A percentile compares a stretch with the other conserved stretches of the same genome.
These are phyloP conservation scores for Fraxinus greggii DNA, from an alignment of 305 asterid genomes.

Conservation along the genomic window DNA sequence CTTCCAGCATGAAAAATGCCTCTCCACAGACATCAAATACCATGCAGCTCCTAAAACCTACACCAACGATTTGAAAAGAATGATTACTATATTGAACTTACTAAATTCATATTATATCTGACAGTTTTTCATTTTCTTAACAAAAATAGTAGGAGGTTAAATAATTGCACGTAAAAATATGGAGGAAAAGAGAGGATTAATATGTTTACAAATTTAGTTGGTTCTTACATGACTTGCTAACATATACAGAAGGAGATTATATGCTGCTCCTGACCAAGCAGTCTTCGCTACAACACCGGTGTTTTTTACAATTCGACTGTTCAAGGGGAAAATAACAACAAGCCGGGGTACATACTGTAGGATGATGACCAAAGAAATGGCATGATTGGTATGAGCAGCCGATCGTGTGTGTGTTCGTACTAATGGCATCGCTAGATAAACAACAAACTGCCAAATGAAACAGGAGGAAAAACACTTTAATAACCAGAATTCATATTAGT, in stretches of 20 bases:
- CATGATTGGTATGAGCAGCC: constrained; percentile 60
- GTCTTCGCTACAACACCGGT: constrained; percentile 82
- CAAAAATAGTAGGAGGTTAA: neutral
- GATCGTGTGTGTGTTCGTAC: constrained; percentile 18
- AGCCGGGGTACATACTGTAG: constrained; percentile 81
- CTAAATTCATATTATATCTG: neutral
- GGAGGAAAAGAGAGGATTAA: neutral
- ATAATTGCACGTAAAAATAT: neutral
- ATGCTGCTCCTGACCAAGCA: constrained; percentile 93
- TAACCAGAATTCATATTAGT: constrained; percentile 4
- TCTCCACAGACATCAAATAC: constrained; percentile 77
- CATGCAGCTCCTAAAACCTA: constrained; percentile 83
- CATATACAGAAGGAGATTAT: constrained; percentile 72
- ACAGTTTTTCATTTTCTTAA: neutral
- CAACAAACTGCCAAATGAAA: constrained; percentile 52
- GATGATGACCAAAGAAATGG: constrained; percentile 65
- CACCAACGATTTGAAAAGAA: constrained; percentile 19
- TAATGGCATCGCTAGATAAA: constrained; percentile 67
- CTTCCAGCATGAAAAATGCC: constrained; percentile 76
- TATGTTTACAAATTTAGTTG: neutral
- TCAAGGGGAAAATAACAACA: constrained; percentile 68
- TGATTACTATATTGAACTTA: constrained; percentile 1
- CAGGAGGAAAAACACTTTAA: neutral
- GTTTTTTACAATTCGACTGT: constrained; percentile 58
- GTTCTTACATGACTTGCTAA: constrained; percentile 79